Conservation (phyloP, 108 stramenopile genomes). For the Skeletonema marinoi region DNA sequence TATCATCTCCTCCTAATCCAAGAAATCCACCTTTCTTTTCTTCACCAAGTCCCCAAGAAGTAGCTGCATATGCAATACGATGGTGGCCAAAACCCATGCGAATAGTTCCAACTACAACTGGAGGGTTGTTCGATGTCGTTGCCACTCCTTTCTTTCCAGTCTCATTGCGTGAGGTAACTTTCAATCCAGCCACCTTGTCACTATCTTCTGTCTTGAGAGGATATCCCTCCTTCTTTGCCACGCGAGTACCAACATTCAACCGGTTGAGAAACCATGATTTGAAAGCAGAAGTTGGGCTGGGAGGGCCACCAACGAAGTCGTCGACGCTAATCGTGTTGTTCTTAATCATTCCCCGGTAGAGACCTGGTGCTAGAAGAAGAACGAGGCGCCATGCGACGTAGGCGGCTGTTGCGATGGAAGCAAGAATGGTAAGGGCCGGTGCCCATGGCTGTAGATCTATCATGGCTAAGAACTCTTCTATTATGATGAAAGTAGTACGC, state of each 20-base stretch:
- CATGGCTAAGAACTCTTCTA: neutral
- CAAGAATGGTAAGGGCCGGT: constrained; percentile 31
- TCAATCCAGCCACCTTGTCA: constrained; percentile 40
- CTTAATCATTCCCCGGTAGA: constrained; percentile 36
- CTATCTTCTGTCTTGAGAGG: constrained; percentile 29
- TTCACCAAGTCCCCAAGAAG: constrained; percentile 77
- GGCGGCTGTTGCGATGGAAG: constrained; percentile 4
- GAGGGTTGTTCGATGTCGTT: constrained; percentile 41
- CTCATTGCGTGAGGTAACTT: constrained; percentile 43
- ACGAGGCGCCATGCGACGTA: constrained; percentile 41
- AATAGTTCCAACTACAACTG: constrained; percentile 89
- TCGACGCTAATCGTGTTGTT: constrained; percentile 51
- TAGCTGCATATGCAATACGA: constrained; percentile 88
- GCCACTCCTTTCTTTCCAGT: constrained; percentile 5
- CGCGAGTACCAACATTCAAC: constrained; percentile 37
- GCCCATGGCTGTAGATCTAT: constrained; percentile 29
- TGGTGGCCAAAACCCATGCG: constrained; percentile 97
- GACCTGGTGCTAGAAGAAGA: constrained; percentile 35
- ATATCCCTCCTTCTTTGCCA: constrained; percentile 48
- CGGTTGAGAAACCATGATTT: constrained; percentile 42
- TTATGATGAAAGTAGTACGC: too few species aligned
- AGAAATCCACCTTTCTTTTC: constrained; percentile 24
- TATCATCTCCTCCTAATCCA: neutral
- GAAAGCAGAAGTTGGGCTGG: constrained; percentile 36
- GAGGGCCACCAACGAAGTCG: constrained; percentile 45